Evolutionary conservation across 345 rosid genomes (phyloP).

Genomic region (Rhizophora apiculata): DNA sequence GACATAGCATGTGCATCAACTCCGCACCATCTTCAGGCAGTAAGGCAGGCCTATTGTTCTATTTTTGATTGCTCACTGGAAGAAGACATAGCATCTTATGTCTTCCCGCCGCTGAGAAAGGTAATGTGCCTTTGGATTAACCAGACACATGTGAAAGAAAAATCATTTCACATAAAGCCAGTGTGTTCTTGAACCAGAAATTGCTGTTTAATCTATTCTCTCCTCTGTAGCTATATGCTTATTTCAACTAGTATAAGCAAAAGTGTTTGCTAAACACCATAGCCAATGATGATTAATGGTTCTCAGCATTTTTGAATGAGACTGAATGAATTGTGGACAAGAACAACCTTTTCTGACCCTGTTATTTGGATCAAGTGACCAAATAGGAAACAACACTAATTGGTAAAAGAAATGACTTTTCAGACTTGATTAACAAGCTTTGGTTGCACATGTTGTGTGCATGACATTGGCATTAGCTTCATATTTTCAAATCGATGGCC

Average conservation of each 20-base stretch:
- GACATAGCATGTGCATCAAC: slow-evolving; percentile 80
- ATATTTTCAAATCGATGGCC: not conserved
- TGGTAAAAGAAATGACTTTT: not conserved
- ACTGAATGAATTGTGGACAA: too few species aligned
- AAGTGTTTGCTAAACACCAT: too few species aligned
- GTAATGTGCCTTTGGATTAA: slow-evolving; percentile 28
- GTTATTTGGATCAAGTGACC: too few species aligned
- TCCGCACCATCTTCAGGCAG: slow-evolving; percentile 65
- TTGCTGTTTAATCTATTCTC: too few species aligned
- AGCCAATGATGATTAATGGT: too few species aligned
- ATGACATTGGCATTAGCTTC: slow-evolving; percentile 2
- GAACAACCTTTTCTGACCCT: too few species aligned
- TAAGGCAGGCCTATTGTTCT: slow-evolving; percentile 72
- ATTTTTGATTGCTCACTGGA: slow-evolving; percentile 64
- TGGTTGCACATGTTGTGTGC: not conserved
- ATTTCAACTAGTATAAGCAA: too few species aligned
- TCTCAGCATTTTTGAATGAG: too few species aligned
- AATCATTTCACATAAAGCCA: too few species aligned
- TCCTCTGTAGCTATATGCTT: too few species aligned
- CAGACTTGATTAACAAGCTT: not conserved
- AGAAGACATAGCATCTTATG: slow-evolving; percentile 55
- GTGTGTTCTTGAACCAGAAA: not conserved
- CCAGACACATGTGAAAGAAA: too few species aligned
- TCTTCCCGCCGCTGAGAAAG: slow-evolving; percentile 57
- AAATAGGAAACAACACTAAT: too few species aligned